Evolutionary conservation across 1,284 basidiomycete species (phyloP), one percentile per base, ranked within the genome.

Genomic region (Ustilago loliicola): DNA sequence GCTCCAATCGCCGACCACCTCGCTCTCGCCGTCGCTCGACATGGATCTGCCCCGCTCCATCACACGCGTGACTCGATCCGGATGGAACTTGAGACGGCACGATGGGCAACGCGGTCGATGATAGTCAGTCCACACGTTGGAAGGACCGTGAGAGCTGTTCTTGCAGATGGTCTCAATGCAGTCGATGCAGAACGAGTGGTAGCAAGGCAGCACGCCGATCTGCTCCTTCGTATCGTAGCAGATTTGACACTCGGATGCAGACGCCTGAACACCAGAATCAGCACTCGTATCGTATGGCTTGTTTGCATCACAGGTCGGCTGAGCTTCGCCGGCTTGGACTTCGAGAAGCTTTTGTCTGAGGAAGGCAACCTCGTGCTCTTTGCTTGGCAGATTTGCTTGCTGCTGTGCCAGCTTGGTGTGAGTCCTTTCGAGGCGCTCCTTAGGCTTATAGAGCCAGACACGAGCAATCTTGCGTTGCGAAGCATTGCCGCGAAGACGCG

Each of bases 241-340:
- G 52, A 81, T 64, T 29, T 25, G 58, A 34, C 78, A 80, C 38
- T 78, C 76, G 30, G 65, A 50, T 23, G 58, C 47, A n/a, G 59
- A 8, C 21, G 50, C 40, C 25, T 19, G 50, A 21, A 50, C 19
- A 11, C 19, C 50, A 10, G 53, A 7, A 9, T 32, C 45, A 94
- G 95, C 60, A 89, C 93, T 85, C 94, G 94, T 25, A 88, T 92
- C 64, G 91, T 91, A 77, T 91, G 98, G 84, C 90, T 91, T 76
- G 91, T 30, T 9, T 21, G 90, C 72, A 89, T 97, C 42, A 11
- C 42, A 2, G 5, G 42, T 45, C 11, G 19, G n/a, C 42, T 45
- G 42, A 21, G 42, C 80, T 95, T 93, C 88, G 91, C 90, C 30
- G 17, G 27, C 32, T 10, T 57, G 47, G n/a, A 61, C 60, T 32